Base-by-base conservation (phyloP, 345 rosid genomes). In the Salix caprea region DNA sequence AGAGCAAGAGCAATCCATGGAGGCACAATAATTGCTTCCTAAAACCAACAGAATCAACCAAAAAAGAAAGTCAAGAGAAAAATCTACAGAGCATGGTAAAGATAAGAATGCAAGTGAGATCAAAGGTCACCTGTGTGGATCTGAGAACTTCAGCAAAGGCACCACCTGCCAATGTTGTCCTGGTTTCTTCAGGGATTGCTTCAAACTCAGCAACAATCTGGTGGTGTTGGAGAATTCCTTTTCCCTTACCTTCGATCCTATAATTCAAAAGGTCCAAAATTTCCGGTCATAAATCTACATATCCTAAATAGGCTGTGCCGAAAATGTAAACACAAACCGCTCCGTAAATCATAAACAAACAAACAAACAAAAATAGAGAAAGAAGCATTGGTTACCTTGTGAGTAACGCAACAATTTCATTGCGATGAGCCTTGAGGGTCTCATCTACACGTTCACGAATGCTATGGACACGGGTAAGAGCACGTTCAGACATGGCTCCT, bases 1-100 rank as follows among this genome's bases (percentile, higher is more conserved):
- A 94, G 91, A 30, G 98, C 98, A 48, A 94, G 89, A 23, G 94
- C 97, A 42, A 94, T 89, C 97, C 95, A 91, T 11, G 98, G 98
- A 44, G 97, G 92, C 73, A 83, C 78, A 76, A 92, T 92, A 21
- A 94, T 90, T 21, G 97, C 97, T 92, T 96, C 99, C 99, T 94
- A 48, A 56, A 81, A 72, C 46, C 46, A 9, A 40, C 28, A 62
- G 23, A 66, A 72, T 69, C 65, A 67, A 42, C 34, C 76, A 62
- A 71, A 36, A 61, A 50, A 16, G 30, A 67, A 4, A 30, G 48
- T 56, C 13, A 46, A 15, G 3, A 2, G 39, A 19, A 71, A 23
- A 11, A 2, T 26, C 10, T 18, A 42, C 15, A 11, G 14, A 26
- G 13, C 23, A 24, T 70, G 34, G 23, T 40, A 24, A 26, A 62